A percentile compares a stretch with the other conserved stretches of the same genome.
Evolutionary conservation across 768 basidiomycete species (phyloP).

Genomic region (Psilocybe sp.): DNA sequence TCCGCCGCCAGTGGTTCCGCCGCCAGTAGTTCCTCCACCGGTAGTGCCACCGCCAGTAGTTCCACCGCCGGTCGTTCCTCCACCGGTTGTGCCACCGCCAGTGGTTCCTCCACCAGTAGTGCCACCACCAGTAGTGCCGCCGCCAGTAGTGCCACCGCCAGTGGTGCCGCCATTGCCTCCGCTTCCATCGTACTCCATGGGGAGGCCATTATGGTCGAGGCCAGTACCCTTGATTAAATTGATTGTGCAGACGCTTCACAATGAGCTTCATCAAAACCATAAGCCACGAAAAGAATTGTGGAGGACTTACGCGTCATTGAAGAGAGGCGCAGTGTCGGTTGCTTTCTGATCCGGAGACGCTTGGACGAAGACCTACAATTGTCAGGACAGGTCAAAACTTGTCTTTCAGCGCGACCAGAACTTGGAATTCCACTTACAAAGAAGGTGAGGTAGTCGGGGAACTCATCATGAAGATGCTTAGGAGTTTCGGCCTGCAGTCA

Average conservation of each 20-base stretch:
- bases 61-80: no score
- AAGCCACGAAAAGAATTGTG: background rate
- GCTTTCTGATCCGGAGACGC: background rate
- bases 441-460: conserved; percentile 1
- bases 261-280: background rate
- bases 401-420: no score
- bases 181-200: background rate
- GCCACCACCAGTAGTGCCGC: background rate
- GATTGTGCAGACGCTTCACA: background rate
- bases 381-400: no score
- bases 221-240: conserved; percentile 1
- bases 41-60: no score
- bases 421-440: background rate
- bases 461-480: background rate
- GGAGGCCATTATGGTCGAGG: background rate
- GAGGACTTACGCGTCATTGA: background rate
- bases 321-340: background rate
- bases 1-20: background rate
- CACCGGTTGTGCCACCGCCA: no score
- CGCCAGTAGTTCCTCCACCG: background rate
- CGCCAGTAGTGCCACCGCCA: background rate
- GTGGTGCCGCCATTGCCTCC: background rate
- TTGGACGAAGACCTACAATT: background rate
- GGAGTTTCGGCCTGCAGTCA: background rate
- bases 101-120: background rate